A percentile compares a stretch with the other conserved stretches of the same genome.
These are phyloP conservation scores for Pichia kudriavzevii DNA, from an alignment of 1,139 yeast species.

Conservation along the genomic window DNA sequence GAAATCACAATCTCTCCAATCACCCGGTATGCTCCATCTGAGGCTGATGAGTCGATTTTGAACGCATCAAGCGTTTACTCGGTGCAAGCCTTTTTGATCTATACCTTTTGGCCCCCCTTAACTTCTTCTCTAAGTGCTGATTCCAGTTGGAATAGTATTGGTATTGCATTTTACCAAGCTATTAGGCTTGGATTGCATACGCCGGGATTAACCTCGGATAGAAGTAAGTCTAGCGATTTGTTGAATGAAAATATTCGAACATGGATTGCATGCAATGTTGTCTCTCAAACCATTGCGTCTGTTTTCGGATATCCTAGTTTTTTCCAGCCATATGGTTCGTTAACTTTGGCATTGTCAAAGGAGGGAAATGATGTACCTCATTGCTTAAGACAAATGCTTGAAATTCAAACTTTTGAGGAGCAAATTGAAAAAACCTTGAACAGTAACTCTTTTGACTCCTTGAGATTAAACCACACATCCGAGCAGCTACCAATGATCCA, in stretches of 20 bases:
- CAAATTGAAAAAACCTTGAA: slow-evolving; percentile 75
- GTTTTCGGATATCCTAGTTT: slow-evolving; percentile 94
- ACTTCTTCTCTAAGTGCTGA: slow-evolving; percentile 93
- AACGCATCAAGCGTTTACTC: slow-evolving; percentile 92
- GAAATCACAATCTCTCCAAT: slow-evolving; percentile 89
- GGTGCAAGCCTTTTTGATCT: slow-evolving; percentile 83
- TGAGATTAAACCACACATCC: slow-evolving; percentile 57
- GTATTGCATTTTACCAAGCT: slow-evolving; percentile 87
- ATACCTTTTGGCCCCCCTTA: slow-evolving; percentile 92
- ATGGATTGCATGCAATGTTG: slow-evolving; percentile 90
- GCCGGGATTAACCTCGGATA: slow-evolving; percentile 54
- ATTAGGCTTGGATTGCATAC: slow-evolving; percentile 84
- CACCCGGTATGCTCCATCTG: slow-evolving; percentile 64
- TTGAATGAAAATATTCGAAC: slow-evolving; percentile 76
- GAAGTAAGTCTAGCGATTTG: slow-evolving; percentile 34
- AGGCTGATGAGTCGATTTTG: slow-evolving; percentile 65
- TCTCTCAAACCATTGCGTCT: slow-evolving; percentile 82
- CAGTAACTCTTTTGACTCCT: slow-evolving; percentile 59
- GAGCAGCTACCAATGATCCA: slow-evolving; percentile 71
- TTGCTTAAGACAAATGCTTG: slow-evolving; percentile 65
- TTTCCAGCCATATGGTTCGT: slow-evolving; percentile 73
- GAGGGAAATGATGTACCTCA: slow-evolving; percentile 41
- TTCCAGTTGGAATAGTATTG: slow-evolving; percentile 90
- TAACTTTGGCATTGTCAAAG: slow-evolving; percentile 43
- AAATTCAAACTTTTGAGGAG: slow-evolving; percentile 77